These are phyloP conservation scores for Penicillium sp. DNA, from an alignment of 2,329 filamentous ascomycete species.

Conservation along the genomic window DNA sequence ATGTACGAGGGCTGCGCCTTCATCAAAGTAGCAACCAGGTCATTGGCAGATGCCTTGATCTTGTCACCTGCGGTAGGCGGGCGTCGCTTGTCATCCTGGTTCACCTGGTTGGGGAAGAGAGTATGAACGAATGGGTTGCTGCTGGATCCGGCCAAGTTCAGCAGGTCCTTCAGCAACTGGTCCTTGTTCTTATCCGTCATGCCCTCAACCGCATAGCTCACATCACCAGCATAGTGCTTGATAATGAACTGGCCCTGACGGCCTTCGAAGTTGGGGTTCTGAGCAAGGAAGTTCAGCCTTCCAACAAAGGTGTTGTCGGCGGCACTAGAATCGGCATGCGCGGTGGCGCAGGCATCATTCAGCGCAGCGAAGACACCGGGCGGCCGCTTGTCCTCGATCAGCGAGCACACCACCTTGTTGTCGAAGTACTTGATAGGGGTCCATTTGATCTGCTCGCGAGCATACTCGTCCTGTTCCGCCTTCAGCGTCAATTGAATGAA, in stretches of 20 bases:
- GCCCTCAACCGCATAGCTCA: conserved; percentile 86
- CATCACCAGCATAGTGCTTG: conserved; percentile 97
- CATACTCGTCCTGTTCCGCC: conserved; percentile 96
- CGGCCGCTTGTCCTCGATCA: conserved; percentile 88
- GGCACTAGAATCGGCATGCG: conserved; percentile 87
- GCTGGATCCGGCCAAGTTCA: conserved; percentile 79
- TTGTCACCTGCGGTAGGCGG: conserved; percentile 94
- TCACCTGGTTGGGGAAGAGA: conserved; percentile 86
- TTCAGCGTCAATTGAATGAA: conserved; percentile 97
- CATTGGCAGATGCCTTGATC: conserved; percentile 91
- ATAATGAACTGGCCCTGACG: conserved; percentile 96
- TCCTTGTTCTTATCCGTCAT: conserved; percentile 99
- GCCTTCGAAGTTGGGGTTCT: conserved; percentile 82
- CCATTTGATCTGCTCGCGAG: conserved; percentile 93
- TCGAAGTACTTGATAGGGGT: conserved; percentile 99
- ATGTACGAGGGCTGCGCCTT: conserved; percentile 97
- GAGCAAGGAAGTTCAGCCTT: conserved; percentile 78
- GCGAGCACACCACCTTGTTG: conserved; percentile 96
- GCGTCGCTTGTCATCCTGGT: conserved; percentile 90
- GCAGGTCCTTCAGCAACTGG: conserved; percentile 85
- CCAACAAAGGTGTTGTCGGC: conserved; percentile 96
- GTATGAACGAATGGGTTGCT: conserved; percentile 80
- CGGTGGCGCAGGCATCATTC: conserved; percentile 98
- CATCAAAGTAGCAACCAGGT: conserved; percentile 91
- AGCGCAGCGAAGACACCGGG: conserved; percentile 90